Evolutionary conservation across 768 basidiomycete genomes (phyloP).

Genomic region (Psilocybe subaeruginosa): DNA sequence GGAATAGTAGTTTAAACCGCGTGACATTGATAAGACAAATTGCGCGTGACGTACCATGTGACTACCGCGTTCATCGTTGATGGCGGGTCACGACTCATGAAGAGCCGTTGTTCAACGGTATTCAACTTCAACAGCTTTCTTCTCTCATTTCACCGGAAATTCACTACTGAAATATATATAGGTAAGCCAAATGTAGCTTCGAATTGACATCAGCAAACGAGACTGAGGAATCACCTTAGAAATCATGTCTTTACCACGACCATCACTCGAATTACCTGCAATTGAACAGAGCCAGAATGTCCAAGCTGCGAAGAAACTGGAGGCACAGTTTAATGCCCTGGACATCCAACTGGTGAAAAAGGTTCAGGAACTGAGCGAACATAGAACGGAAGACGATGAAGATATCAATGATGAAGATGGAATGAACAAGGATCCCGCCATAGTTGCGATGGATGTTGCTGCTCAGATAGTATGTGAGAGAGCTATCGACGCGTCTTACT

Average conservation of each 20-base stretch:
- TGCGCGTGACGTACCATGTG: constrained; percentile 3
- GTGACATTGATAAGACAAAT: neutral
- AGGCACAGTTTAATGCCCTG: constrained; percentile 35
- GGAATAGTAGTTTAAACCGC: neutral
- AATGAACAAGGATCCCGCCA: constrained; percentile 51
- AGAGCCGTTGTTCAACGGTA: neutral
- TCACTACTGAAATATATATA: too few relatives aligned
- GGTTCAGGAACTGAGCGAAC: constrained; percentile 37
- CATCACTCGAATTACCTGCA: constrained; percentile 23
- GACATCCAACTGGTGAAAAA: constrained; percentile 42
- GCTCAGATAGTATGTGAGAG: constrained; percentile 58
- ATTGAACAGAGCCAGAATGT: constrained; percentile 37
- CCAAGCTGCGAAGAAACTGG: constrained; percentile 34
- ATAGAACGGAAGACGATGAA: constrained; percentile 36
- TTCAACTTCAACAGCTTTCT: neutral
- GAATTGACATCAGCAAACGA: neutral
- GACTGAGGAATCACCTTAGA: neutral
- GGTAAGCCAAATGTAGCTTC: neutral
- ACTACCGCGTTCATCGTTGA: constrained; percentile 7
- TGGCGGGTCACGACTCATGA: neutral
- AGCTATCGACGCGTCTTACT: neutral
- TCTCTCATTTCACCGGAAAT: neutral
- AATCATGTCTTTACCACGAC: constrained; percentile 17
- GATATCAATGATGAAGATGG: constrained; percentile 31
- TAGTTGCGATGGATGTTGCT: constrained; percentile 60